Evolutionary conservation across 225 moss, liverwort and hornwort genomes (phyloP).

Genomic region (Ulota crispa): DNA sequence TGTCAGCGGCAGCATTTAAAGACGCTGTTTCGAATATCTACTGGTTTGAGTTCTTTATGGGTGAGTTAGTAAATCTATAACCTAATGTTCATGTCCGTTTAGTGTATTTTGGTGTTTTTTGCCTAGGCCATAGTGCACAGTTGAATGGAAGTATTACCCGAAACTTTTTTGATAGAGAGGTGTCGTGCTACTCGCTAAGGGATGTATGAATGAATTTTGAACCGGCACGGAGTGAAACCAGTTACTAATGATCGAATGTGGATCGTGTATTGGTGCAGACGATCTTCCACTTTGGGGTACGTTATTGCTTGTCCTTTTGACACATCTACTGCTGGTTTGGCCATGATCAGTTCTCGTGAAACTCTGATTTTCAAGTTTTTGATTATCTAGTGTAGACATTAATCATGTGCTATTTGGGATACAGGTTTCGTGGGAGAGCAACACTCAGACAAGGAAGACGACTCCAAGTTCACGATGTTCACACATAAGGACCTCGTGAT

Average conservation of each 20-base stretch:
- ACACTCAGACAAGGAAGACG: conserved; percentile 56
- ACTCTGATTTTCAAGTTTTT: neutral
- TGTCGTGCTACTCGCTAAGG: neutral
- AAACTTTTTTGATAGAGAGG: neutral
- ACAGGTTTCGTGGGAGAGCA: conserved; percentile 88
- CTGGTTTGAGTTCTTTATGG: conserved; percentile 99
- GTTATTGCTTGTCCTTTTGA: conserved; percentile 12
- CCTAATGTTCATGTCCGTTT: neutral
- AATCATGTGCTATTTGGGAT: conserved; percentile 5
- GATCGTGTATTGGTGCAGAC: conserved; percentile 52
- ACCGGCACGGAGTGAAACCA: neutral
- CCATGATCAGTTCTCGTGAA: neutral
- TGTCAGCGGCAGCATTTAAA: conserved; percentile 47
- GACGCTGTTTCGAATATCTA: conserved; percentile 75
- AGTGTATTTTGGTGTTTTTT: neutral
- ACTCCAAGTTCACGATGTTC: conserved; percentile 48
- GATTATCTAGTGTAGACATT: neutral
- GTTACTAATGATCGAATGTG: conserved; percentile 19
- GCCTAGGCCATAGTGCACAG: neutral
- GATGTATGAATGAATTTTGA: neutral
- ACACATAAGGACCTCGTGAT: conserved; percentile 76
- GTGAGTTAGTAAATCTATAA: conserved; percentile 46
- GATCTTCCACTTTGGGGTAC: conserved; percentile 99
- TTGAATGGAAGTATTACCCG: neutral
- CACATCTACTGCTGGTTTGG: neutral